phyloP scores from a whole-genome alignment of 345 rosid species.

The Triadica sebifera region DNA sequence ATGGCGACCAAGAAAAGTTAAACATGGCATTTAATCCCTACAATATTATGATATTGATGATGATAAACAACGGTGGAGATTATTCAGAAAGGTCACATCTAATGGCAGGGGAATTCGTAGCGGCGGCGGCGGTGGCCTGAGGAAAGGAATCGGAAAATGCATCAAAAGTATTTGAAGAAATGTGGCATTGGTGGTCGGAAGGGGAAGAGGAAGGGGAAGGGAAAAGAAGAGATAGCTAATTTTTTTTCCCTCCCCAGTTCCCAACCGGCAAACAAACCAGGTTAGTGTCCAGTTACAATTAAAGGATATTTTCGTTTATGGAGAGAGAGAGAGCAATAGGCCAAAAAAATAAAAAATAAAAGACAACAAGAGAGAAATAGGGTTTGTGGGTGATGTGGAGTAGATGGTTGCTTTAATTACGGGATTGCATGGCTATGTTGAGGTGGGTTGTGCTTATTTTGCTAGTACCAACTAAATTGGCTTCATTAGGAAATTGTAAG shows the following conservation, averaged over 20 bases:
- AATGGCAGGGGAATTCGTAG: not conserved
- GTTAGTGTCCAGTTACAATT: not conserved
- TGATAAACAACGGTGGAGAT: not conserved
- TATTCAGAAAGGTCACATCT: not conserved
- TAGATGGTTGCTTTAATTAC: no score
- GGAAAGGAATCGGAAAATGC: not conserved
- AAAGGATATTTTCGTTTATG: not conserved
- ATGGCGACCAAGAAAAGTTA: slow-evolving; percentile 22
- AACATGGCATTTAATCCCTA: slow-evolving; percentile 25
- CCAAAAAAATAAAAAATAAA: not conserved
- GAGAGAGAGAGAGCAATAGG: not conserved
- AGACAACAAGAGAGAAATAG: not conserved
- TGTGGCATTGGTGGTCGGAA: slow-evolving; percentile 19
- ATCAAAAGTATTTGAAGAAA: not conserved
- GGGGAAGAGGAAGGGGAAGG: slow-evolving; percentile 18
- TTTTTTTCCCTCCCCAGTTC: slow-evolving; percentile 27
- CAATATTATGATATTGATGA: slow-evolving; percentile 8
- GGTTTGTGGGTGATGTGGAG: not conserved
- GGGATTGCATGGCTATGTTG: no score
- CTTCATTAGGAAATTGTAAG: no score
- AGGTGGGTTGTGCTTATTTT: no score
- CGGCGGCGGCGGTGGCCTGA: not conserved
- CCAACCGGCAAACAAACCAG: slow-evolving; percentile 27
- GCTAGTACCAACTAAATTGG: no score
- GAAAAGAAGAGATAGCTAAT: slow-evolving; percentile 10